A percentile compares a stretch with the other conserved stretches of the same genome.
Evolutionary conservation across 257 asterid species (phyloP).

Genomic region (Oldenlandia corymbosa): DNA sequence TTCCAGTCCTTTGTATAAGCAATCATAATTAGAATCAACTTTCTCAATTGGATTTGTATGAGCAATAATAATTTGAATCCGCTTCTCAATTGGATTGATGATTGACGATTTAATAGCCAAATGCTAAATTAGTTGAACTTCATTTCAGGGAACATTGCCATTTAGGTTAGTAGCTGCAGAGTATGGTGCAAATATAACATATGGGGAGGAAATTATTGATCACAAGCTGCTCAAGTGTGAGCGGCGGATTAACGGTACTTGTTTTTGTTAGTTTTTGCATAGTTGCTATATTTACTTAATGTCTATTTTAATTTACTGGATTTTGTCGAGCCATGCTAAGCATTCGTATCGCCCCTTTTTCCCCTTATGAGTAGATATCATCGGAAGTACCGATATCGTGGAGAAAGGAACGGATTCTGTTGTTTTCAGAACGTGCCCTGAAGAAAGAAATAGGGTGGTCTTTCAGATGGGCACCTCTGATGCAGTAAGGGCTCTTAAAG

Average conservation of each 20-base stretch:
- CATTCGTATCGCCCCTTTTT: slow-evolving; percentile 3
- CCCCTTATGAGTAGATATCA: slow-evolving; percentile 39
- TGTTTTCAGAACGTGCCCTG: slow-evolving; percentile 81
- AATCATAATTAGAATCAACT: not conserved
- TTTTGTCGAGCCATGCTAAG: slow-evolving; percentile 1
- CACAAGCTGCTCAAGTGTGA: slow-evolving; percentile 87
- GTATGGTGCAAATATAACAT: slow-evolving; percentile 83
- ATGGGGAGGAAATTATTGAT: slow-evolving; percentile 93
- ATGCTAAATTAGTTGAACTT: slow-evolving; percentile 10
- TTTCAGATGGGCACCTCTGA: slow-evolving; percentile 96
- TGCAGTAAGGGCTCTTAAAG: slow-evolving; percentile 82
- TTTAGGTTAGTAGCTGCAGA: slow-evolving; percentile 81
- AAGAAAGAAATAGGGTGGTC: slow-evolving; percentile 67
- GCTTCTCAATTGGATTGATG: not conserved
- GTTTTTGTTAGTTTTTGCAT: not conserved
- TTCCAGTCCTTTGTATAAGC: no score
- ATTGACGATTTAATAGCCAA: no score
- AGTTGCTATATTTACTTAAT: not conserved
- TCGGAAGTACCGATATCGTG: slow-evolving; percentile 73
- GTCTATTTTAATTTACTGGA: not conserved
- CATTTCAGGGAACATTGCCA: slow-evolving; percentile 72
- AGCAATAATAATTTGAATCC: not conserved
- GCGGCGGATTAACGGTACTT: slow-evolving; percentile 59
- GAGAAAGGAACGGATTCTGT: slow-evolving; percentile 70
- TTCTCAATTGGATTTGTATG: not conserved